Conservation (phyloP, 2,329 filamentous ascomycete genomes). For the Aspergillus ibericus region DNA sequence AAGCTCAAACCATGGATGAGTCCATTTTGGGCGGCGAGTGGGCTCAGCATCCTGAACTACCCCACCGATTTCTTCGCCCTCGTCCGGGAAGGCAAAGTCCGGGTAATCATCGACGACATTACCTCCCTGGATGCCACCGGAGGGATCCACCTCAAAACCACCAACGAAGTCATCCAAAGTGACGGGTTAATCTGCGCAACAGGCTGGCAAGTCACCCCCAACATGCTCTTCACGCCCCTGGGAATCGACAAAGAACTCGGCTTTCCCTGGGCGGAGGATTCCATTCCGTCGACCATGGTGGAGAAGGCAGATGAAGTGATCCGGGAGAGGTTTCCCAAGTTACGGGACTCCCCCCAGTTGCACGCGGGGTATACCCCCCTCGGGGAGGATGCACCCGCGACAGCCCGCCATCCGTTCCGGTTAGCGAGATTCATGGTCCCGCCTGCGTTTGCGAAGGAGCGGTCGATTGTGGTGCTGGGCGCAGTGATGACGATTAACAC, state of each 20-base stretch:
- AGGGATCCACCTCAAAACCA: constrained; percentile 57
- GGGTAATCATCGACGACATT: constrained; percentile 58
- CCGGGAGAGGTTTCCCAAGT: constrained; percentile 51
- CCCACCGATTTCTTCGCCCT: constrained; percentile 58
- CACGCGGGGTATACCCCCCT: constrained; percentile 33
- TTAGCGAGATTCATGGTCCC: constrained; percentile 51
- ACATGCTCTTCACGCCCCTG: constrained; percentile 50
- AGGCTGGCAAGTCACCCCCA: constrained; percentile 55
- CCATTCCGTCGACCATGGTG: constrained; percentile 39
- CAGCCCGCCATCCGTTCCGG: constrained; percentile 48
- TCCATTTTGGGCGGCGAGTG: constrained; percentile 56
- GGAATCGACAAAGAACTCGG: constrained; percentile 48
- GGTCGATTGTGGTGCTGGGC: constrained; percentile 52
- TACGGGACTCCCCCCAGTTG: constrained; percentile 51
- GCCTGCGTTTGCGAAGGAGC: constrained; percentile 39
- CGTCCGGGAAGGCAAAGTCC: constrained; percentile 55
- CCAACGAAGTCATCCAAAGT: constrained; percentile 58
- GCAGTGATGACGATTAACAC: constrained; percentile 50
- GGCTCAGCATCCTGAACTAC: constrained; percentile 63
- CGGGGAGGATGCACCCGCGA: constrained; percentile 34
- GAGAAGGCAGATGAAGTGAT: constrained; percentile 53
- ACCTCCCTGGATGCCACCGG: constrained; percentile 49
- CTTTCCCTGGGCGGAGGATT: constrained; percentile 42
- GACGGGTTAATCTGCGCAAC: constrained; percentile 58
- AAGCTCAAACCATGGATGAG: constrained; percentile 50